A percentile compares a stretch with the other conserved stretches of the same genome.
Evolutionary conservation across 2,329 filamentous ascomycete genomes (phyloP).

Genomic region (Xylariomycetidae sp.): DNA sequence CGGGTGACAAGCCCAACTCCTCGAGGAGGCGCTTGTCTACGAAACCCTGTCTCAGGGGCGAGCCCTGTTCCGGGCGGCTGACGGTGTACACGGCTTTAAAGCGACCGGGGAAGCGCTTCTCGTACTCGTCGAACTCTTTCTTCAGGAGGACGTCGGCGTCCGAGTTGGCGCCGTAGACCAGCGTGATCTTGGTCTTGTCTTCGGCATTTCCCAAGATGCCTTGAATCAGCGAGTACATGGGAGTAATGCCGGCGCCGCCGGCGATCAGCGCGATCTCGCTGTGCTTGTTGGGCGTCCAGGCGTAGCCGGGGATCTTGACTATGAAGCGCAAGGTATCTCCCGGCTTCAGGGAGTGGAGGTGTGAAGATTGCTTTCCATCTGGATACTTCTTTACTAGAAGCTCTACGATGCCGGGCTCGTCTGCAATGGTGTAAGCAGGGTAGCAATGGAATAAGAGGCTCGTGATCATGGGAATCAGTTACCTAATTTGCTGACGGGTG

Average conservation of each 20-base stretch:
- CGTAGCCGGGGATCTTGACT: slow-evolving; percentile 47
- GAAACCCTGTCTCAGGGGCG: slow-evolving; percentile 46
- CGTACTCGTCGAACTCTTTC: slow-evolving; percentile 49
- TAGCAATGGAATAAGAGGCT: slow-evolving; percentile 4
- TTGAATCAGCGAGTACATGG: slow-evolving; percentile 60
- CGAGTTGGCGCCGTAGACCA: slow-evolving; percentile 63
- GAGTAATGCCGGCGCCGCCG: slow-evolving; percentile 69
- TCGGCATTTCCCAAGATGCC: slow-evolving; percentile 57
- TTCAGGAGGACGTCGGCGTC: slow-evolving; percentile 57
- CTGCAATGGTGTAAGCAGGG: slow-evolving; percentile 24
- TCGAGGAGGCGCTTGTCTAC: slow-evolving; percentile 53
- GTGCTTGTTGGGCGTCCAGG: slow-evolving; percentile 48
- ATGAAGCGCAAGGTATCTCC: slow-evolving; percentile 58
- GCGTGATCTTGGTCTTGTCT: slow-evolving; percentile 58
- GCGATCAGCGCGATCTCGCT: slow-evolving; percentile 60
- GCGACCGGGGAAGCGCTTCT: slow-evolving; percentile 44
- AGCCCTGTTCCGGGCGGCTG: slow-evolving; percentile 38
- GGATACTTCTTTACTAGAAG: slow-evolving; percentile 67
- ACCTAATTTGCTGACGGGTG: slow-evolving; percentile 54
- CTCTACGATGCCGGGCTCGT: slow-evolving; percentile 55
- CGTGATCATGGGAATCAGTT: slow-evolving; percentile 9
- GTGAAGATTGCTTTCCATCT: slow-evolving; percentile 56
- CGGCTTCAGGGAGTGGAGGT: slow-evolving; percentile 61
- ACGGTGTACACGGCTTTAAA: slow-evolving; percentile 57
- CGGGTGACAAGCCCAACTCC: slow-evolving; percentile 36